A percentile compares a stretch with the other conserved stretches of the same genome.
These are phyloP conservation scores for Wallacemonas collosoma DNA, from an alignment of 208 protist genomes.

Conservation along the genomic window DNA sequence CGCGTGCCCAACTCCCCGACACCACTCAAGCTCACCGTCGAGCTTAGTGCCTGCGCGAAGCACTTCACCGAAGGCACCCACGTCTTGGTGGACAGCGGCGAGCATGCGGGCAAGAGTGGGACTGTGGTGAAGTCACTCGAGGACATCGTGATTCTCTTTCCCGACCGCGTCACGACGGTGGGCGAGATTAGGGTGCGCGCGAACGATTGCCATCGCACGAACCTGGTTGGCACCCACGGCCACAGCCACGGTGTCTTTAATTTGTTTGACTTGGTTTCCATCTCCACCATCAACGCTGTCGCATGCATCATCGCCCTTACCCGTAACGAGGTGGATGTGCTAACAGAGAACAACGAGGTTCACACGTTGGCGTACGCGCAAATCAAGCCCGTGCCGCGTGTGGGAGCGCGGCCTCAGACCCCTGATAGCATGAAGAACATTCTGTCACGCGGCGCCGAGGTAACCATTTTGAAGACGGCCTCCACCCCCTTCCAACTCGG, in stretches of 20 bases:
- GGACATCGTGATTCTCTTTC: slow-evolving; percentile 79
- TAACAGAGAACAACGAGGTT: slow-evolving; percentile 84
- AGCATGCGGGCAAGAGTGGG: slow-evolving; percentile 80
- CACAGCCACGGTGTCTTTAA: slow-evolving; percentile 71
- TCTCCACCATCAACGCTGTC: slow-evolving; percentile 62
- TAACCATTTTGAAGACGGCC: slow-evolving; percentile 61
- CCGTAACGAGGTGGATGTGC: slow-evolving; percentile 69
- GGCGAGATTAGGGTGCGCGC: slow-evolving; percentile 76
- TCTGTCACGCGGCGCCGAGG: slow-evolving; percentile 72
- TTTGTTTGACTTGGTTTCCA: slow-evolving; percentile 85
- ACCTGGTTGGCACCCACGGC: slow-evolving; percentile 63
- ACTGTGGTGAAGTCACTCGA: slow-evolving; percentile 83
- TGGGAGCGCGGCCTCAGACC: slow-evolving; percentile 35
- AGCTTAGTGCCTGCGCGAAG: slow-evolving; percentile 78
- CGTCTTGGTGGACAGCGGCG: slow-evolving; percentile 81
- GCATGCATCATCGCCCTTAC: slow-evolving; percentile 79
- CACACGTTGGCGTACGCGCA: slow-evolving; percentile 68
- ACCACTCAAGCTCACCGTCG: slow-evolving; percentile 74
- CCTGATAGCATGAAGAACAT: slow-evolving; percentile 77
- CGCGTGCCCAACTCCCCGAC: slow-evolving; percentile 48
- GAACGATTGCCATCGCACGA: slow-evolving; percentile 87
- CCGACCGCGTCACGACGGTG: slow-evolving; percentile 54
- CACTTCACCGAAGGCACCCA: slow-evolving; percentile 86
- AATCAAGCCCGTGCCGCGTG: slow-evolving; percentile 59
- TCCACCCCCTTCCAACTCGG: slow-evolving; percentile 64